Conservation (phyloP, 441 rosid genomes). For the Jatropha multifida region DNA sequence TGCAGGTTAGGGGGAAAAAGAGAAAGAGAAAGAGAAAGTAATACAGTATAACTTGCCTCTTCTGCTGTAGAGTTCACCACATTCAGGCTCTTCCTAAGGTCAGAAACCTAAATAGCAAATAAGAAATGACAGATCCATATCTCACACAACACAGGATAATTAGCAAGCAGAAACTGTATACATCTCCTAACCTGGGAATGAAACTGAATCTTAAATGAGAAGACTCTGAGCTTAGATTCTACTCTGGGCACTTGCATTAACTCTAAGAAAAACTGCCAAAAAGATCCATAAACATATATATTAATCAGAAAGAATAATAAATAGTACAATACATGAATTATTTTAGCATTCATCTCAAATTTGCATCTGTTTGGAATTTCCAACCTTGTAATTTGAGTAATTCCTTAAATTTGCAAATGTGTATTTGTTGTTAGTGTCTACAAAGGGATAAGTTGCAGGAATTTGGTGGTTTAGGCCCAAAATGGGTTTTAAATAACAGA, state of each 20-base stretch:
- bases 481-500: background rate
- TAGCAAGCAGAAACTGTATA: slow-evolving; percentile 13
- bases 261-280: slow-evolving; percentile 85
- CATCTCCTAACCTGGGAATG: slow-evolving; percentile 59
- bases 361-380: background rate
- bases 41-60: slow-evolving; percentile 49
- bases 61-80: slow-evolving; percentile 79
- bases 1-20: background rate
- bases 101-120: slow-evolving; percentile 57
- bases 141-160: slow-evolving; percentile 17
- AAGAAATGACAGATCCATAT: slow-evolving; percentile 27
- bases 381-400: background rate
- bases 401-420: background rate
- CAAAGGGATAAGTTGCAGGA: background rate
- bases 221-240: slow-evolving; percentile 91
- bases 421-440: background rate
- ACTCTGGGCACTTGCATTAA: slow-evolving; percentile 87
- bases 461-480: background rate
- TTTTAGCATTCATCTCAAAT: slow-evolving; percentile 7
- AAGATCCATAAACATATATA: slow-evolving; percentile 19
- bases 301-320: background rate
- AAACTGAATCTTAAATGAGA: slow-evolving; percentile 92
- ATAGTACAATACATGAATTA: background rate
- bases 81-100: slow-evolving; percentile 68
- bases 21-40: background rate